Evolutionary conservation across 2,329 filamentous ascomycete genomes (phyloP), one percentile per base, ranked within the genome.

Genomic region (Calycina herbarum): DNA sequence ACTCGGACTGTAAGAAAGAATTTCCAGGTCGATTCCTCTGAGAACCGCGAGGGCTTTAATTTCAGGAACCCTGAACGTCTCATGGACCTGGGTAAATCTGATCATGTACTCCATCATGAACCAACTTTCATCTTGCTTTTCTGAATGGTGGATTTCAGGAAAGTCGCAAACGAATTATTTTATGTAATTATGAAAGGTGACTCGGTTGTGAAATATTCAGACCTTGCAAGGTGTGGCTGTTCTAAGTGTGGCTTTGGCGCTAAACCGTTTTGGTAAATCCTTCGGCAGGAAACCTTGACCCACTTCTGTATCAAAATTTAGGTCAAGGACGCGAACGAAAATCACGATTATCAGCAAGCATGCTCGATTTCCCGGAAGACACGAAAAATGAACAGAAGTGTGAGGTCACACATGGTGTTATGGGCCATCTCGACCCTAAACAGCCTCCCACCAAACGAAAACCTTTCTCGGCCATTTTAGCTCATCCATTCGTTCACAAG

Each of bases 1-100:
- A 77, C 88, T 84, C 68, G 88, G 80, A 67, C 84, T 85, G 77
- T 98, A 97, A 7, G 82, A 85, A n/a, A 94, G 72, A 67, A 97
- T 84, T 70, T 91, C 83, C 62, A 97, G 76, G 29, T 89, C 78
- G 42, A 95, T 81, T 10, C 83, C 83, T 64, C 88, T 85, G 5
- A 94, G 76, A 10, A 86, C 80, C 3, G 93, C 93, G 24, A 99
- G 82, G 29, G 95, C 89, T 74, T 94, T 82, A 15, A 97, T 85
- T 78, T 99, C 95, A 2, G 94, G 87, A 64, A 88, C 82, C 48
- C 94, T 90, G 76, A 99, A 99, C n/a, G 87, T 90, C 80, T 97
- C 93, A 77, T 98, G 94, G 66, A 86, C 83, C 78, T 98, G 95
- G 57, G 89, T 90, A 76, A 98, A 93, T 73, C 94, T 91, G 69